These are phyloP conservation scores for Panicum virgatum DNA, from an alignment of 202 grass and related monocot genomes.

Conservation along the genomic window DNA sequence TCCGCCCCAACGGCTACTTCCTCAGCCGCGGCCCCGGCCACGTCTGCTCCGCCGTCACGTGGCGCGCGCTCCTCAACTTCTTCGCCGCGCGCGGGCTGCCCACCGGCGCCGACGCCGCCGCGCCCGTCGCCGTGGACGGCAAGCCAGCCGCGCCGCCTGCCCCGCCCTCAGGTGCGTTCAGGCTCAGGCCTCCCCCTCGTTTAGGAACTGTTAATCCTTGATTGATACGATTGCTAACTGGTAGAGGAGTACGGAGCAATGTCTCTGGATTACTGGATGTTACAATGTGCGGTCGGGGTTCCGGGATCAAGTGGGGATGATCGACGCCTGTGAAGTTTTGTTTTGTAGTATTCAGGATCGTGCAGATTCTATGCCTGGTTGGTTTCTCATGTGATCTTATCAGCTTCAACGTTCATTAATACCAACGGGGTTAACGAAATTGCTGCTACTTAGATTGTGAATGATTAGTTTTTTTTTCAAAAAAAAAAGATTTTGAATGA, in stretches of 20 bases:
- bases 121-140: conserved; percentile 52
- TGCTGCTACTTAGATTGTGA: not conserved
- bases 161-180: conserved; percentile 21
- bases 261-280: not conserved
- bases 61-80: conserved; percentile 65
- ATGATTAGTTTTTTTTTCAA: no score
- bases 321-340: not conserved
- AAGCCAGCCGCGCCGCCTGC: conserved; percentile 28
- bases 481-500: not conserved
- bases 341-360: not conserved
- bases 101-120: conserved; percentile 28
- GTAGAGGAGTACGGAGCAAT: not conserved
- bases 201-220: not conserved
- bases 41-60: conserved; percentile 56
- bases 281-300: not conserved
- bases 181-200: no score
- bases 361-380: not conserved
- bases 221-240: not conserved
- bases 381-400: not conserved
- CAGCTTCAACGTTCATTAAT: not conserved
- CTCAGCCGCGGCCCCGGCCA: conserved; percentile 52
- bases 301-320: not conserved
- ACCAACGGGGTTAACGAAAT: not conserved
- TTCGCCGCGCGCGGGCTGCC: conserved; percentile 61
- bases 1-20: conserved; percentile 81